phyloP scores from a whole-genome alignment of 805 yeast genomes.

The Pichia paraexigua region DNA sequence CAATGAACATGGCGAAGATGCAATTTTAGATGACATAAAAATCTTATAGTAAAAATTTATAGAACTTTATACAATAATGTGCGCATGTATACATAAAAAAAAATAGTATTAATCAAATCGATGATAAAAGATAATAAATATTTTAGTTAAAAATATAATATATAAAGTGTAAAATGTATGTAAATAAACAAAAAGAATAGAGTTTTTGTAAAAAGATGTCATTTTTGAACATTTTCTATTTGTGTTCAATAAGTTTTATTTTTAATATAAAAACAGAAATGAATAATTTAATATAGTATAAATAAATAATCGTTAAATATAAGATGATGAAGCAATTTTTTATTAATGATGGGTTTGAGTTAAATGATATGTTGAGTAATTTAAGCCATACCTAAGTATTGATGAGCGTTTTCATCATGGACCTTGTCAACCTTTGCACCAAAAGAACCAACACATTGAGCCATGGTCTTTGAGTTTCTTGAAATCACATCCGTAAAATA shows the following conservation, averaged over 20 bases:
- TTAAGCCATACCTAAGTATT: conserved; percentile 27
- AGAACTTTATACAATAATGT: neutral
- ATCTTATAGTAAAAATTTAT: neutral
- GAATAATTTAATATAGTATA: conserved; percentile 7
- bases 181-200: neutral
- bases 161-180: conserved; percentile 1
- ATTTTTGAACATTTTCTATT: neutral
- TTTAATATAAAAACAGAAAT: conserved; percentile 7
- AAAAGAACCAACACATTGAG: conserved; percentile 68
- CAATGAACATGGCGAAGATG: conserved; percentile 3
- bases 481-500: conserved; percentile 85
- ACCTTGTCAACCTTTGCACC: conserved; percentile 59
- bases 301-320: conserved; percentile 1
- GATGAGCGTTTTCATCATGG: conserved; percentile 36
- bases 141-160: neutral
- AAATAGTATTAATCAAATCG: neutral
- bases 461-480: conserved; percentile 85
- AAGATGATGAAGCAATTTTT: neutral
- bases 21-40: conserved; percentile 4
- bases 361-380: neutral
- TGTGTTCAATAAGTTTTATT: neutral
- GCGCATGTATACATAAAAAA: neutral
- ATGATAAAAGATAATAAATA: neutral
- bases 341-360: neutral
- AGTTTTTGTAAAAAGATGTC: neutral